A percentile compares a stretch with the other conserved stretches of the same genome.
Evolutionary conservation across 768 basidiomycete genomes (phyloP).

Genomic region (Harrya chromipes): DNA sequence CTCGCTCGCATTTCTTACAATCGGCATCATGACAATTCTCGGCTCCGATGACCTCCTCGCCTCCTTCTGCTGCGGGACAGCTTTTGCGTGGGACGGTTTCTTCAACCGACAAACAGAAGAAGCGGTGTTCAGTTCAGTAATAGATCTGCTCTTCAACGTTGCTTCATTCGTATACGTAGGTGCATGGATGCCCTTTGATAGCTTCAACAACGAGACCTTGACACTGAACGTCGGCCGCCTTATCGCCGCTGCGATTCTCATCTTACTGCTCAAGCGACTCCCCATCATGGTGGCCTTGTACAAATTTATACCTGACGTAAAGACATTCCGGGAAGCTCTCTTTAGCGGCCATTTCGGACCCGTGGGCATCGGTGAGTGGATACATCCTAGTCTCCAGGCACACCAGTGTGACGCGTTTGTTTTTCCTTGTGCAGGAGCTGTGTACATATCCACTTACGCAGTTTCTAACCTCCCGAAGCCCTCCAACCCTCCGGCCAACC

Average conservation of each 20-base stretch:
- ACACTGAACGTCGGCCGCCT: conserved; percentile 83
- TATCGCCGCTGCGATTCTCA: conserved; percentile 74
- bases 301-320: conserved; percentile 93
- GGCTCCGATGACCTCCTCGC: conserved; percentile 94
- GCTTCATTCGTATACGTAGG: conserved; percentile 96
- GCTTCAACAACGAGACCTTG: conserved; percentile 62
- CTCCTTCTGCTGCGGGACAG: conserved; percentile 91
- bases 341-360: conserved; percentile 97
- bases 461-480: conserved; percentile 53
- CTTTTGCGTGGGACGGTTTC: conserved; percentile 97
- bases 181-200: conserved; percentile 93
- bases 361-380: conserved; percentile 63
- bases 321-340: conserved; percentile 88
- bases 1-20: conserved; percentile 77
- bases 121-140: conserved; percentile 91
- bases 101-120: conserved; percentile 94
- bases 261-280: conserved; percentile 80
- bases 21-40: conserved; percentile 79
- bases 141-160: conserved; percentile 93
- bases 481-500: conserved; percentile 45
- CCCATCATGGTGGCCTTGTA: conserved; percentile 84
- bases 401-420: not conserved
- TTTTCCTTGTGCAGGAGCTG: conserved; percentile 51
- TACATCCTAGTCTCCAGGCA: too few relatives aligned
- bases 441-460: conserved; percentile 91